A percentile compares a stretch with the other conserved stretches of the same genome.
Evolutionary conservation across 2,329 filamentous ascomycete species (phyloP).

Genomic region (Fusarium aywerte): DNA sequence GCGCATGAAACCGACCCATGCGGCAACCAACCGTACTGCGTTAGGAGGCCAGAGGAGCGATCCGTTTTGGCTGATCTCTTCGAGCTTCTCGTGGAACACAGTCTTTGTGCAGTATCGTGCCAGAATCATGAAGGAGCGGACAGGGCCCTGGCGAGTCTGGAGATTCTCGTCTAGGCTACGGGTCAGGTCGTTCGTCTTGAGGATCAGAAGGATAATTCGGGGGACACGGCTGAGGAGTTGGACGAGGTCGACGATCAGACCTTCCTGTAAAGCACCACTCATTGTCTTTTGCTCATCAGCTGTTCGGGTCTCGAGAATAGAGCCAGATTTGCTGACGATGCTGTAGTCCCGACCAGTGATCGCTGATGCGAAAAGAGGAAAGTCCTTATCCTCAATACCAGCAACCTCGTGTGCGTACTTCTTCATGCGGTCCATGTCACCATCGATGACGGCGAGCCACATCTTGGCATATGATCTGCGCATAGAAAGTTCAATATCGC

Average conservation of each 20-base stretch:
- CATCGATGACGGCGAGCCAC: constrained; percentile 95
- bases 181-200: constrained; percentile 98
- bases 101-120: constrained; percentile 75
- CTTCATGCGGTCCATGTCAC: constrained; percentile 86
- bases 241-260: constrained; percentile 87
- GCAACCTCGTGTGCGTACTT: constrained; percentile 90
- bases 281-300: constrained; percentile 87
- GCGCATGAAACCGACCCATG: constrained; percentile 67
- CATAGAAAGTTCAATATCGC: constrained; percentile 83
- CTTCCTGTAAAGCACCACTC: constrained; percentile 83
- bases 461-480: constrained; percentile 93
- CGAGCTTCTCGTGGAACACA: constrained; percentile 72
- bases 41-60: constrained; percentile 70
- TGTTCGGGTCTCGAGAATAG: constrained; percentile 69
- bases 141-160: constrained; percentile 75
- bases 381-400: constrained; percentile 87
- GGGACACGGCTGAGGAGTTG: constrained; percentile 89
- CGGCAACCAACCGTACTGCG: constrained; percentile 62
- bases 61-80: constrained; percentile 63
- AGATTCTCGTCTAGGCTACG: constrained; percentile 92
- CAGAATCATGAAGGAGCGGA: constrained; percentile 74
- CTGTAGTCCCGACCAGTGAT: constrained; percentile 94
- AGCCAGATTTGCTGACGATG: constrained; percentile 72
- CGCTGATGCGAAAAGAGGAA: constrained; percentile 93
- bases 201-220: constrained; percentile 89